Base-by-base conservation (phyloP, 352 stramenopile species). In the Phytophthora cactorum region DNA sequence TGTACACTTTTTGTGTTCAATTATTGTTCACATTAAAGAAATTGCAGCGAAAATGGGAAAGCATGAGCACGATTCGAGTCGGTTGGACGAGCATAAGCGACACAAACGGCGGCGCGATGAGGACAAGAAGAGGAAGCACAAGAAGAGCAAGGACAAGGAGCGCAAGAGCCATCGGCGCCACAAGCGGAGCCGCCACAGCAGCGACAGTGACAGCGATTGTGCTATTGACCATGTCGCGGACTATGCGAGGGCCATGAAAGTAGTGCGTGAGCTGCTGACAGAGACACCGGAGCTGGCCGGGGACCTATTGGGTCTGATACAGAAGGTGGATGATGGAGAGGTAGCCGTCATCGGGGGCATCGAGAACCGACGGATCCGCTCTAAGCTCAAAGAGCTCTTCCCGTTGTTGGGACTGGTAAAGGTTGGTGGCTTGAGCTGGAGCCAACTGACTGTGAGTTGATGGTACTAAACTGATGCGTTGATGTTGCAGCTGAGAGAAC, bases 281-380 rank as follows among this genome's bases (percentile, higher is more conserved):
- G 82, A 91, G 63, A 93, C 88, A 59, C 85, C 88, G 3, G 75
- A 81, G 52, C 77, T 96, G 34, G 70, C 76, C 17, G 68, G 61
- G 17, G 88, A 96, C 17, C 74, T 96, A 34, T 50, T 93, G 17
- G 52, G 34, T 27, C 64, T 96, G 36, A 62, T 96, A 28, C 85
- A 93, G 68, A 89, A 90, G 83, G 50, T 96, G 52, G 82, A 95
- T 53, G 73, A 89, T 34, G 86, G 88, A 15, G 72, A 93, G 62
- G 77, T 88, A 25, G 88, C 82, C 17, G 75, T 95, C 31, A 89
- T 95, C 72, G 78, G 79, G 4, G 88, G 84, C 38, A 88, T 96
- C 25, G 77, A 90, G 59, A 94, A 96, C 72, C 68, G 61, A 45
- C 75, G 74, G 60, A 89, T 96, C 43, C 83, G 79, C 25, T 69